Evolutionary conservation across 2,329 filamentous ascomycete species (phyloP).

Genomic region (Aspergillus felis): DNA sequence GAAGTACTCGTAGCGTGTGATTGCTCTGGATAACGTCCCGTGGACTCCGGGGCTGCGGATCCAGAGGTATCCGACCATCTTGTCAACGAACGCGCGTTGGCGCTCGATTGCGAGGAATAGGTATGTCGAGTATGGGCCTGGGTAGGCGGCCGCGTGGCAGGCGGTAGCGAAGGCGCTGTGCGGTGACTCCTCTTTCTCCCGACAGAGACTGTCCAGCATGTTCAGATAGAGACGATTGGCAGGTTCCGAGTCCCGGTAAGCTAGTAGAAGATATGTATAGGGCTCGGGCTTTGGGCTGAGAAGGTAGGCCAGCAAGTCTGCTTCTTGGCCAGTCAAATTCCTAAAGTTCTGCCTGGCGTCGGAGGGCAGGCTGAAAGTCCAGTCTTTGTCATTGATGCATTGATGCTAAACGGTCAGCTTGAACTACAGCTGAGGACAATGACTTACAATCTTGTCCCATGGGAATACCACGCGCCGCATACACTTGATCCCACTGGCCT

Average conservation of each 20-base stretch:
- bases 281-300: neutral
- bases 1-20: constrained; percentile 49
- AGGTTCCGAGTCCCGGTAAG: neutral
- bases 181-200: too few relatives aligned
- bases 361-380: constrained; percentile 6
- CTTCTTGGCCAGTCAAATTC: neutral
- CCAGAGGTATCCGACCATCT: constrained; percentile 78
- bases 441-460: constrained; percentile 51
- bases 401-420: constrained; percentile 6
- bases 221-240: too few relatives aligned
- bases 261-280: neutral
- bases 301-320: constrained; percentile 5
- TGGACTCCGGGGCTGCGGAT: constrained; percentile 64
- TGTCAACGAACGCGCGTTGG: constrained; percentile 40
- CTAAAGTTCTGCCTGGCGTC: constrained; percentile 1
- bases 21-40: constrained; percentile 60
- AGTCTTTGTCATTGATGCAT: constrained; percentile 8
- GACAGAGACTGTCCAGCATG: neutral
- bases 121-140: neutral
- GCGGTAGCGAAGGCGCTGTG: neutral
- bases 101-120: constrained; percentile 39
- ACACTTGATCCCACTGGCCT: constrained; percentile 51
- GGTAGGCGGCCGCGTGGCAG: neutral
- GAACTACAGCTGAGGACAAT: neutral
- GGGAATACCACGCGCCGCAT: constrained; percentile 62